Evolutionary conservation across 1,284 basidiomycete genomes (phyloP), one percentile per base, ranked within the genome.

Genomic region (Taiwanofungus camphoratus): DNA sequence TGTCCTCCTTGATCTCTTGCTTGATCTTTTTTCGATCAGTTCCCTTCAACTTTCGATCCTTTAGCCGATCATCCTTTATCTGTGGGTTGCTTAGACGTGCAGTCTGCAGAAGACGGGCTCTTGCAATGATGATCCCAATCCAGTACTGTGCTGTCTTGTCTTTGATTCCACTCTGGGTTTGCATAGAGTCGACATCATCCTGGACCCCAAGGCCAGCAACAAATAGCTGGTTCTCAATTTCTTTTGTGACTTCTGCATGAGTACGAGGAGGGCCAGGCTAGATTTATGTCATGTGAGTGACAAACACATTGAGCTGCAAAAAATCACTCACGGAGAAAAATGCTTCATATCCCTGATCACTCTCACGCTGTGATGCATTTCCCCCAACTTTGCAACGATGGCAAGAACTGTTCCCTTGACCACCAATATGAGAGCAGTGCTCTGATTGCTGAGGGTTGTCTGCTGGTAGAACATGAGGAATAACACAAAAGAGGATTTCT

Each of bases 401-500:
- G 49, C 69, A 71, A 39, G 68, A 67, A 16, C 49, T 56, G 27
- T 66, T 66, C 0, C 64, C 67, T 1, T 39, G 41, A 0, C 65
- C 42, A 0, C 69, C 68, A 44, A 69, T 66, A 31, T 72, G 68
- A 26, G 61, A 66, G 0, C 62, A 57, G 39, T 68, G 52, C 39
- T 70, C 64, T 24, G 67, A 66, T 39, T 69, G 66, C 68, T 69
- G 70, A 0, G 67, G 68, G 47, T 70, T 70, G 45, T 71, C 66
- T 3, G 66, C 64, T 2, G 63, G 57, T 2, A 69, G 27, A 3
- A 64, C 64, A 4, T 66, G 49, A 0, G 64, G 47, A 2, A 29
- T 50, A 3, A 60, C 56, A 2, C 68, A 42, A 0, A 68, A 20
- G 3, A 69, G 52, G 1, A 69, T 54, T 0, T 35, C 36, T 32